A percentile compares a stretch with the other conserved stretches of the same genome.
Conservation (phyloP, 495 filamentous ascomycete species). For the Trypethelium eluteriae region DNA sequence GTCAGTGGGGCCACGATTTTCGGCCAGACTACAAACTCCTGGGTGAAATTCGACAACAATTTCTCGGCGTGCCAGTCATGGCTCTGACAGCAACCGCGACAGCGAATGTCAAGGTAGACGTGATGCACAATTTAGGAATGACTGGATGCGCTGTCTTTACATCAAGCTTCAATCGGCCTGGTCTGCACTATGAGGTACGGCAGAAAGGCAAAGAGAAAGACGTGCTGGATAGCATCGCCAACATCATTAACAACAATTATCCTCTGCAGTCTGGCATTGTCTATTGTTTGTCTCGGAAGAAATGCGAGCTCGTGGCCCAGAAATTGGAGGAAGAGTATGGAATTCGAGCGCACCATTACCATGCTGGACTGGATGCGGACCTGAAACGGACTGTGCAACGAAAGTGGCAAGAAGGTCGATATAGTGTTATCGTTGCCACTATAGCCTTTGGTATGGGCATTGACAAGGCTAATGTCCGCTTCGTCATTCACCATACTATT, state of each 20-base stretch:
- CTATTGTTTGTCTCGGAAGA: slow-evolving; percentile 80
- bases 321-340: slow-evolving; percentile 51
- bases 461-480: slow-evolving; percentile 91
- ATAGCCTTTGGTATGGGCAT: slow-evolving; percentile 99
- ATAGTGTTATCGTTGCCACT: slow-evolving; percentile 93
- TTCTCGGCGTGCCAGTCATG: slow-evolving; percentile 78
- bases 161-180: slow-evolving; percentile 91
- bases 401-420: slow-evolving; percentile 69
- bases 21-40: slow-evolving; percentile 90
- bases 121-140: slow-evolving; percentile 81
- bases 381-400: slow-evolving; percentile 62
- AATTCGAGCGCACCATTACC: slow-evolving; percentile 76
- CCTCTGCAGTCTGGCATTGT: slow-evolving; percentile 76
- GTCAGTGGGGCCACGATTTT: slow-evolving; percentile 98
- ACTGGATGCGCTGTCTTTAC: slow-evolving; percentile 63
- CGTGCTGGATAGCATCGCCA: slow-evolving; percentile 57
- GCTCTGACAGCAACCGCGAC: slow-evolving; percentile 94
- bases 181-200: slow-evolving; percentile 77
- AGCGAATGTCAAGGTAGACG: slow-evolving; percentile 79
- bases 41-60: slow-evolving; percentile 58
- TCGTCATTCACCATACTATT: slow-evolving; percentile 84
- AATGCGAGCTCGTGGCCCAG: slow-evolving; percentile 70
- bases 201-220: slow-evolving; percentile 49
- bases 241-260: slow-evolving; percentile 61
- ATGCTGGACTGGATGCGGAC: slow-evolving; percentile 62